Conservation (phyloP, 73 alveolate species). For the Paramecium pentaurelia region DNA sequence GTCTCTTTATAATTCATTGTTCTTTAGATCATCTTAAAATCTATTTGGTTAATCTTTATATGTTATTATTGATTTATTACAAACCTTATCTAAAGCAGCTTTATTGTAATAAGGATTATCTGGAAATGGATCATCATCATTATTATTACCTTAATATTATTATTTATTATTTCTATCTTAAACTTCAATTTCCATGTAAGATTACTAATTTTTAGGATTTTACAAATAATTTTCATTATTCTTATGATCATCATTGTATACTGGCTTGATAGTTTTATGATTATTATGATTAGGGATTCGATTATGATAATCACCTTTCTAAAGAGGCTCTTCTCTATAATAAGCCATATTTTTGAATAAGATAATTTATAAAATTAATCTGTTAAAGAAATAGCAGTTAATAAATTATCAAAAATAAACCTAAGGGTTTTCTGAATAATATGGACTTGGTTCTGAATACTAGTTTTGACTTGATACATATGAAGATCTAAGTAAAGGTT, state of each 20-base stretch:
- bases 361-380: background rate
- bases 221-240: background rate
- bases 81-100: background rate
- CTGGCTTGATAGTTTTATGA: background rate
- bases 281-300: background rate
- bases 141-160: background rate
- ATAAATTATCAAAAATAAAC: background rate
- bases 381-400: constrained; percentile 4
- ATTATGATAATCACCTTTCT: background rate
- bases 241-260: background rate
- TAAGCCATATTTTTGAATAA: background rate
- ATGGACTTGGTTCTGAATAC: background rate
- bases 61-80: background rate
- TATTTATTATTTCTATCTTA: background rate
- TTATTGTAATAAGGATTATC: background rate
- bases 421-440: background rate
- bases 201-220: background rate
- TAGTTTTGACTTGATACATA: background rate
- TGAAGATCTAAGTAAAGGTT: background rate
- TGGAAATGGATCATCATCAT: background rate
- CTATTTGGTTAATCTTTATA: background rate
- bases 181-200: background rate
- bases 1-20: background rate
- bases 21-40: background rate
- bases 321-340: background rate